Evolutionary conservation across 2,329 filamentous ascomycete species (phyloP).

Genomic region (Stagonosporopsis chrysanthemi): DNA sequence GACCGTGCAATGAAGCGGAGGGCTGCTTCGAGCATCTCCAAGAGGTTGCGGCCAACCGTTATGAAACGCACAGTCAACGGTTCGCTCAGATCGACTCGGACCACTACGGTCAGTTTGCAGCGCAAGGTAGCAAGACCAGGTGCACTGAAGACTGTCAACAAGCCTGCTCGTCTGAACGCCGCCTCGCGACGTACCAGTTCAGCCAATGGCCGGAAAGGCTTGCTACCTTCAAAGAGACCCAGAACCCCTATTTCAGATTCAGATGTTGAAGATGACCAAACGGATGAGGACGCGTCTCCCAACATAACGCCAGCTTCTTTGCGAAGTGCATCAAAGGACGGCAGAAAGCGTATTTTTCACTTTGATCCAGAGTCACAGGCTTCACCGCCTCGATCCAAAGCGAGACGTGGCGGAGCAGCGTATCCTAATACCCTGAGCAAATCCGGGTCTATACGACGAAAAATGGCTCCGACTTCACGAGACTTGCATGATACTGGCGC

Average conservation of each 20-base stretch:
- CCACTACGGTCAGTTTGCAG: slow-evolving; percentile 35
- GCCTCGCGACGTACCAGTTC: slow-evolving; percentile 15
- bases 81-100: slow-evolving; percentile 28
- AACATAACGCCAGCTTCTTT: slow-evolving; percentile 49
- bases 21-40: slow-evolving; percentile 20
- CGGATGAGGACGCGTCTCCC: slow-evolving; percentile 35
- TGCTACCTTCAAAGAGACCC: slow-evolving; percentile 23
- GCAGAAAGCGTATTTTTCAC: slow-evolving; percentile 24
- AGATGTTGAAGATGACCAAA: slow-evolving; percentile 15
- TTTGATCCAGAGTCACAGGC: slow-evolving; percentile 2
- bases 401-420: slow-evolving; percentile 3
- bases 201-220: slow-evolving; percentile 23
- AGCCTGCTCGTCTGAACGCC: slow-evolving; percentile 21
- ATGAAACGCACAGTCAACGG: slow-evolving; percentile 19
- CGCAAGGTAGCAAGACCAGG: slow-evolving; percentile 33
- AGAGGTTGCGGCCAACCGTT: slow-evolving; percentile 21
- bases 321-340: slow-evolving; percentile 40
- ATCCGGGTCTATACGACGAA: slow-evolving; percentile 14
- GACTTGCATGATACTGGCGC: slow-evolving; percentile 24
- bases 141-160: slow-evolving; percentile 34
- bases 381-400: slow-evolving; percentile 1
- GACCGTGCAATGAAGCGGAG: slow-evolving; percentile 42
- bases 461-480: slow-evolving; percentile 12
- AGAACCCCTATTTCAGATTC: slow-evolving; percentile 28
- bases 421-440: slow-evolving; percentile 1